Percentiles rank a stretch among this genome's conserved stretches.
Conservation (phyloP, 208 protist species). For the Crithidia thermophila region DNA sequence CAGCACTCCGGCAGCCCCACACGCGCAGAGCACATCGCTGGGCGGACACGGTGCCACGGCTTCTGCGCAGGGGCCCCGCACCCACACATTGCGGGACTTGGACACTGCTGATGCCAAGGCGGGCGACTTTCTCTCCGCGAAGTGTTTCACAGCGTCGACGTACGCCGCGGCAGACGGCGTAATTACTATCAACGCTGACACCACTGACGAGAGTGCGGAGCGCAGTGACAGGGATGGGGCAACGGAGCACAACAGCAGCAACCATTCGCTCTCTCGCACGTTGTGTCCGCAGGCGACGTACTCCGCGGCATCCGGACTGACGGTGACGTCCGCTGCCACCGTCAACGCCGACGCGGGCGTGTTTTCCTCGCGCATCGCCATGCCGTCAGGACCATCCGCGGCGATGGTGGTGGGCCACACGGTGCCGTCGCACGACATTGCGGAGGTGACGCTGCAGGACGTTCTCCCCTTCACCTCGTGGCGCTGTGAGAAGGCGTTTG, state of each 20-base stretch:
- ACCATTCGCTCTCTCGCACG: neutral
- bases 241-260: no score
- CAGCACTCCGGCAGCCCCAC: no score
- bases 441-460: constrained; percentile 10
- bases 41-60: neutral
- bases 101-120: no score
- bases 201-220: neutral
- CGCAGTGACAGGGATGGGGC: neutral
- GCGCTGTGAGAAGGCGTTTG: neutral
- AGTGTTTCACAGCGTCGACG: no score
- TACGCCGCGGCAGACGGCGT: no score
- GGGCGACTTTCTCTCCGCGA: no score
- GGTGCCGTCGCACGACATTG: neutral
- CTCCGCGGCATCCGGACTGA: neutral
- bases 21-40: no score
- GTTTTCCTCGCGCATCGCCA: neutral
- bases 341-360: no score
- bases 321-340: neutral
- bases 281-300: constrained; percentile 11
- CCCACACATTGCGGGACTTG: constrained; percentile 4
- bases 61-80: neutral
- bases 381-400: neutral
- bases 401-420: neutral
- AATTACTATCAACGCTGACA: neutral
- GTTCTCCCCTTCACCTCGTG: no score